These are phyloP conservation scores for Pyrenochaeta sp. DNA, from an alignment of 2,329 filamentous ascomycete species.

Conservation along the genomic window DNA sequence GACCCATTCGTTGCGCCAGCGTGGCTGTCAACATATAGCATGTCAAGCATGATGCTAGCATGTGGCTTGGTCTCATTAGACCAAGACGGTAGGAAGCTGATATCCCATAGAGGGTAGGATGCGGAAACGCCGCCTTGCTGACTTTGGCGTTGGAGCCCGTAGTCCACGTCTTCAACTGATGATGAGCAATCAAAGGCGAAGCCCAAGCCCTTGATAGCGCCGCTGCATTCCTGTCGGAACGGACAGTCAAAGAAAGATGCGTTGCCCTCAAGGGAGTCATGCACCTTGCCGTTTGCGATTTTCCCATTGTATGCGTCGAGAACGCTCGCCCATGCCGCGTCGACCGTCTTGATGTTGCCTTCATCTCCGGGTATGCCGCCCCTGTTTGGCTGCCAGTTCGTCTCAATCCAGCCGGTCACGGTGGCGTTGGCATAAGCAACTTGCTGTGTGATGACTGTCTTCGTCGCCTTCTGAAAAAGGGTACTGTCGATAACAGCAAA, in stretches of 20 bases:
- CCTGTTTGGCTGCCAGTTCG: conserved; percentile 19
- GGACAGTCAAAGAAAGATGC: conserved; percentile 33
- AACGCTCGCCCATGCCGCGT: conserved; percentile 26
- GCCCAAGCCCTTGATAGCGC: conserved; percentile 22
- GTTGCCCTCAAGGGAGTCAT: conserved; percentile 18
- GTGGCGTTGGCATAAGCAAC: conserved; percentile 25
- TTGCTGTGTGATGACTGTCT: conserved; percentile 27
- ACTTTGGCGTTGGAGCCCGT: conserved; percentile 21
- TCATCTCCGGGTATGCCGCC: conserved; percentile 32
- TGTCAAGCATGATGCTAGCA: conserved; percentile 25
- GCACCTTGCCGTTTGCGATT: conserved; percentile 33
- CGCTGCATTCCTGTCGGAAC: conserved; percentile 29
- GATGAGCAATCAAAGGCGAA: conserved; percentile 29
- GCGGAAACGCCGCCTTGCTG: conserved; percentile 5
- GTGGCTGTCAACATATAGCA: conserved; percentile 30
- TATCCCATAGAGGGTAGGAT: conserved; percentile 28
- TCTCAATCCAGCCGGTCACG: conserved; percentile 31
- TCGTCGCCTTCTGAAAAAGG: conserved; percentile 33
- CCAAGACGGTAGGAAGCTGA: conserved; percentile 23
- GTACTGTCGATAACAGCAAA: conserved; percentile 37
- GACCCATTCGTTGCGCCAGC: conserved; percentile 10
- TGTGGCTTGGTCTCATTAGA: conserved; percentile 18
- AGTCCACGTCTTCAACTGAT: conserved; percentile 21
- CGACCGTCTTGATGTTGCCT: conserved; percentile 27
- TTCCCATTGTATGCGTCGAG: conserved; percentile 32